A percentile compares a stretch with the other conserved stretches of the same genome.
Conservation (phyloP, 208 protist species). For the Leishmania turanica region DNA sequence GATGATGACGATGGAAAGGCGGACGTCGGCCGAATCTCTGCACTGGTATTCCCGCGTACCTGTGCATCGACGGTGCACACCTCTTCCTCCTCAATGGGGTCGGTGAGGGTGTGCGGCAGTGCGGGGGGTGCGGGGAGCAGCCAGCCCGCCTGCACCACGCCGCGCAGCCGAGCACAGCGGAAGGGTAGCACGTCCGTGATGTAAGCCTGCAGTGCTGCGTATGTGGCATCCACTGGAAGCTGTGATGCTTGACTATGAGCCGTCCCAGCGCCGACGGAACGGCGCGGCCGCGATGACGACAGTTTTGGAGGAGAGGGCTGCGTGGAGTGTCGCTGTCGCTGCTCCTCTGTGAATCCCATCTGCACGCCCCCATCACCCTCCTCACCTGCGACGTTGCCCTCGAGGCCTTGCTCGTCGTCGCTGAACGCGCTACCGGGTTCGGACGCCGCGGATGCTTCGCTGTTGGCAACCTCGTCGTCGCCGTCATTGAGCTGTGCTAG, state of each 20-base stretch:
- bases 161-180: slow-evolving; percentile 40
- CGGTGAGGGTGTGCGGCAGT: slow-evolving; percentile 23
- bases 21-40: not conserved
- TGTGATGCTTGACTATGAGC: not conserved
- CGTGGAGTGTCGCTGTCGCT: not conserved
- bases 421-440: not conserved
- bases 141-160: slow-evolving; percentile 59
- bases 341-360: not conserved
- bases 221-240: slow-evolving; percentile 19
- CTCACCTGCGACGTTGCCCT: slow-evolving; percentile 3
- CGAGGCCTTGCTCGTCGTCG: not conserved
- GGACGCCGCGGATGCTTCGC: not conserved
- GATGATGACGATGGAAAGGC: not conserved
- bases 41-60: not conserved
- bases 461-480: not conserved
- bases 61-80: slow-evolving; percentile 7
- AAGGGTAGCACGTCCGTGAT: slow-evolving; percentile 30
- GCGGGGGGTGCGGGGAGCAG: slow-evolving; percentile 42
- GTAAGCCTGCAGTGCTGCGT: slow-evolving; percentile 23
- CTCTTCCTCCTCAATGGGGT: slow-evolving; percentile 14
- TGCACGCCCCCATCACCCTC: not conserved
- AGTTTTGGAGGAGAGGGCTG: not conserved
- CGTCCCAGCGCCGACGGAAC: not conserved
- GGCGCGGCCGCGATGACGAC: not conserved
- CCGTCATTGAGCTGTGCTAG: not conserved